Evolutionary conservation across 805 yeast species (phyloP), one percentile per base, ranked within the genome.

Genomic region (Candida anglica): DNA sequence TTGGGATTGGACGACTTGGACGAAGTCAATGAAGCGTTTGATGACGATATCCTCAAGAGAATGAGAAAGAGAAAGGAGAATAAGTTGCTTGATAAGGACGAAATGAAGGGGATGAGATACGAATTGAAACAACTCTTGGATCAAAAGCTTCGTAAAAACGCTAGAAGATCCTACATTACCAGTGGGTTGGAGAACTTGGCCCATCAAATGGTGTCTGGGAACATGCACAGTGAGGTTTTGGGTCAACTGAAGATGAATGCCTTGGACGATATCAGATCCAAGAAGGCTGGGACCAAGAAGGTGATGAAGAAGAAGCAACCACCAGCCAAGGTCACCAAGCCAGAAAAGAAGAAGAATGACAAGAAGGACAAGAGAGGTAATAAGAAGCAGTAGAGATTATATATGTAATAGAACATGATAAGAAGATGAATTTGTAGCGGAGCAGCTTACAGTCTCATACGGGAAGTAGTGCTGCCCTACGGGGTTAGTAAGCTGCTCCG

Each of bases 141-240:
- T 3, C 56, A 56, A 20, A 79, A 81, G n/a, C 56, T 81, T 22
- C 70, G 86, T 52, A 78, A 75, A 52, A 75, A 77, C 47, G 60
- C 72, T 43, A 68, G 94, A 60, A 71, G 80, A 46, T 79, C 82
- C 24, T 87, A 86, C 55, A 62, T 86, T 39, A 85, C 95, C 15
- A 83, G 88, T 53, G 95, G 95, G 0, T 58, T 81, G 31, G 69
- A 72, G 30, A 86, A 86, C 51, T 61, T 86, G 45, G 96, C 95
- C 1, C 89, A 85, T 51, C 69, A 81, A 50, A 65, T 89, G 47
- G 71, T 81, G 5, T 73, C 77, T 36, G 85, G 86, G 13, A 68
- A 73, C 33, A 79, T 84, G 4, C 91, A 82, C 53, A 63, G 69
- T 19, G 66, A 71, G 15, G 77, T 89, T 32, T 64, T 86, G 50